phyloP scores from a whole-genome alignment of 352 stramenopile species.

The Phytopythium ostracodes region DNA sequence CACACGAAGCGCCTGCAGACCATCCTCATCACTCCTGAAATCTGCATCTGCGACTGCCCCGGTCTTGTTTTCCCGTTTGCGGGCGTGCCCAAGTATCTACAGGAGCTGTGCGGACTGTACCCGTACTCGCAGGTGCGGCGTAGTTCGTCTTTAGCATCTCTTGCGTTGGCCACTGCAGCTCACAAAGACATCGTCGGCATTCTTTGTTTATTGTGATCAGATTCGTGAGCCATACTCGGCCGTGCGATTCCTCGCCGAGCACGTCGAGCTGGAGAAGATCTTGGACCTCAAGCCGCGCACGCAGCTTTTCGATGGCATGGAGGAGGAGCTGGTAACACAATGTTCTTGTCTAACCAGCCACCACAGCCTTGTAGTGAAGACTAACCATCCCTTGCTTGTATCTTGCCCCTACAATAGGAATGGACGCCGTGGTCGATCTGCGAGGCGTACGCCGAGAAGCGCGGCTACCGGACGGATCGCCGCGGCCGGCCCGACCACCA shows the following conservation, averaged over 20 bases:
- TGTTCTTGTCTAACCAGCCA: not conserved
- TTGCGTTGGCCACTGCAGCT: not conserved
- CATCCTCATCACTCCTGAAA: constrained; percentile 77
- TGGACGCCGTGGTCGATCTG: constrained; percentile 83
- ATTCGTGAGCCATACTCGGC: constrained; percentile 88
- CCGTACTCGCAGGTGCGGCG: constrained; percentile 74
- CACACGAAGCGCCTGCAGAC: constrained; percentile 86
- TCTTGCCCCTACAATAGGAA: constrained; percentile 26
- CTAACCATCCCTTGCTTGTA: not conserved
- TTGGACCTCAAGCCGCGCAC: constrained; percentile 69
- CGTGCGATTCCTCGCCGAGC: constrained; percentile 80
- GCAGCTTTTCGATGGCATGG: constrained; percentile 70
- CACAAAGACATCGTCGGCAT: not conserved
- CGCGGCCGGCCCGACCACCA: constrained; percentile 78
- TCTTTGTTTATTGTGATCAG: constrained; percentile 16
- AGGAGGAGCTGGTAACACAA: constrained; percentile 59
- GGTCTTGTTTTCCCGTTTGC: constrained; percentile 85
- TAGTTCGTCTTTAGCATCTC: not conserved
- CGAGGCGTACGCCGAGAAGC: constrained; percentile 83
- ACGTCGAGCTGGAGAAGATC: constrained; percentile 64
- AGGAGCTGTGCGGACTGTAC: constrained; percentile 80
- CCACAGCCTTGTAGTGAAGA: not conserved
- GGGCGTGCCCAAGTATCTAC: constrained; percentile 74
- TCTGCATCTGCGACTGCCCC: constrained; percentile 86
- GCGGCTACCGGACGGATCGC: constrained; percentile 75